Evolutionary conservation across 192 early-diverging fungal genomes (phyloP), one percentile per base, ranked within the genome.

Genomic region (Rhizoclosmatium globosum): DNA sequence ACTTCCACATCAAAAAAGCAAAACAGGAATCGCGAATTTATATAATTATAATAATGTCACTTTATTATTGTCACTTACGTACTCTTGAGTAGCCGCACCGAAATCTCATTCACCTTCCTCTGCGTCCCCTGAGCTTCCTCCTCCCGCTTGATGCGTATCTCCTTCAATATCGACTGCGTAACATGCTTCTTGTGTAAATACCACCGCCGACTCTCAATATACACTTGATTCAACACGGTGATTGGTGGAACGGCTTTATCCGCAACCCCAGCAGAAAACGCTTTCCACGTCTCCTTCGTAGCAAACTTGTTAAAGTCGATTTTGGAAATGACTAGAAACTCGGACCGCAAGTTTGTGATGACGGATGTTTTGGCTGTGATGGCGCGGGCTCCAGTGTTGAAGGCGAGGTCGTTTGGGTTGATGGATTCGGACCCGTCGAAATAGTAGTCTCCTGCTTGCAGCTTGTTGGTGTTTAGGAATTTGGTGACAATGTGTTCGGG

Each of bases 291-390:
- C 3, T 68, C 50, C 39, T 69, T 64, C 13, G 79, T 71, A 6
- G 82, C 82, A 65, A 84, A 75, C 65, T 80, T 80, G 38, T 81
- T 80, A 44, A 84, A 84, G 68, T 84, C 82, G 11, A 81, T 39
- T 67, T 84, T 84, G 2, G 79, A 74, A 17, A 84, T 84, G 41
- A 60, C 58, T 44, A 84, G 60, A 11, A 81, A 41, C 50, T 80
- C 76, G 46, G 31, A 50, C 47, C 77, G 70, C 19, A 64, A 15
- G 56, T 77, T 81, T 38, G 82, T 65, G 7, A 84, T 53, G 11
- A 84, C 71, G 13, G 74, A 71, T 3, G 68, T 71, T 41, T 57
- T 21, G 21, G 74, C 43, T 53, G 68, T 47, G 42, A 46, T 41
- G 2, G 69, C 69, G 21, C 74, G 76, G 43, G 61, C 60, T 13